Base-by-base conservation (phyloP, 73 alveolate genomes). In the Tetrahymena borealis region DNA sequence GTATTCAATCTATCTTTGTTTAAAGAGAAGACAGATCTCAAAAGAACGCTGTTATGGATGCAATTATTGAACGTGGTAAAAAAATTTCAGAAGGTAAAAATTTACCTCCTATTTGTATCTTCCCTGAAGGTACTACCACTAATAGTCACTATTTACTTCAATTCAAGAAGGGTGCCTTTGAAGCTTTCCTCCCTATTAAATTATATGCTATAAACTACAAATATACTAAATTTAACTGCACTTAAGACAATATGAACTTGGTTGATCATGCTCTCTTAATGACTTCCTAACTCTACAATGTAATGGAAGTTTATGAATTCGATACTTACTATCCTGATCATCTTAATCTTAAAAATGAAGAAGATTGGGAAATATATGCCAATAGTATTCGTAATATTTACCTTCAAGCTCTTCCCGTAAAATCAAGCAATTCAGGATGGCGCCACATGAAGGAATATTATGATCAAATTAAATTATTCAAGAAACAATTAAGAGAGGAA, bases 91-190 rank as follows among this genome's bases (percentile, higher is more conserved):
- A 94, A 79, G 95, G 97, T 20, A 40, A 94, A 93, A 90, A 77
- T 39, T 93, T 90, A 16, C 96, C 97, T 37, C 98, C 98, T 24
- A 91, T 98, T 78, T 92, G 93, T 31, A 92, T 98, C 24, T 98
- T 97, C 94, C 99, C 99, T 37, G 99, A 98, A 94, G 99, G 99
- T 12, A 96, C 99, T 4, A 97, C 99, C n/a, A 95, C 99, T 24
- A 98, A 98, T 91, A 96, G 97, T 28, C 95, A 97, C 90, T 94
- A 94, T 79, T 91, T 98, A 33, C 78, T 96, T 40, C 90, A 92
- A 9, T 98, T 98, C 95, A 98, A 97, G 94, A 98, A 96, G 93
- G 99, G 99, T 5, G 99, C 99, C 12, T 98, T 98, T 91, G 93
- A 32, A 39, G 92, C 96, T 20, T 91, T 98, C 38, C 42, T 94